Conservation (phyloP, 2,329 filamentous ascomycete genomes). For the Penicillium capsulatum region DNA sequence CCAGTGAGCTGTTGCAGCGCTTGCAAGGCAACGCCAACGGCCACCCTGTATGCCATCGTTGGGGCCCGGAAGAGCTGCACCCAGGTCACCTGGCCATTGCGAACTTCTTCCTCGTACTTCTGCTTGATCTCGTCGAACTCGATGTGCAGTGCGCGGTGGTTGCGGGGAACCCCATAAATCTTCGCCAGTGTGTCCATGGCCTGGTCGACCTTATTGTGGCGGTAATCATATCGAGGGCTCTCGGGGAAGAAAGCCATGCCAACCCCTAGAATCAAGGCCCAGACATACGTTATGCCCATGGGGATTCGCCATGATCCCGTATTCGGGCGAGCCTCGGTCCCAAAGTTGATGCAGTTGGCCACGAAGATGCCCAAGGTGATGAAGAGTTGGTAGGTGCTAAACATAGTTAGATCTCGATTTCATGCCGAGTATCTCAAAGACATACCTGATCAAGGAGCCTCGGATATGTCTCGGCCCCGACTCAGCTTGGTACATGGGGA, state of each 20-base stretch:
- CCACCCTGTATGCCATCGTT: slow-evolving; percentile 41
- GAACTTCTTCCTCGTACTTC: slow-evolving; percentile 53
- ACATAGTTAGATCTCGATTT: background rate
- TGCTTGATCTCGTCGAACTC: slow-evolving; percentile 55
- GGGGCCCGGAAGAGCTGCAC: slow-evolving; percentile 40
- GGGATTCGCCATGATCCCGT: slow-evolving; percentile 48
- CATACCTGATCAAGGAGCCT: slow-evolving; percentile 40
- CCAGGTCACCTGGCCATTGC: slow-evolving; percentile 33
- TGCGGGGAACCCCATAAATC: slow-evolving; percentile 51
- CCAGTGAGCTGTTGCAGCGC: slow-evolving; percentile 44
- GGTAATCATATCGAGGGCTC: slow-evolving; percentile 56
- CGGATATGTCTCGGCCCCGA: slow-evolving; percentile 44
- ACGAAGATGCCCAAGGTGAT: slow-evolving; percentile 47
- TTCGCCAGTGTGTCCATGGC: slow-evolving; percentile 51
- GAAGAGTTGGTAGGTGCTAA: slow-evolving; percentile 46
- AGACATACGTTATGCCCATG: slow-evolving; percentile 56
- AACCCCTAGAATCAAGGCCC: slow-evolving; percentile 51
- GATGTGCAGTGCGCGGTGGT: slow-evolving; percentile 50
- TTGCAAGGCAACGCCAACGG: slow-evolving; percentile 41
- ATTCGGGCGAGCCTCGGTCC: slow-evolving; percentile 31
- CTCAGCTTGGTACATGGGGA: slow-evolving; percentile 47
- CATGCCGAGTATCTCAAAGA: background rate
- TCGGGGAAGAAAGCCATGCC: slow-evolving; percentile 56
- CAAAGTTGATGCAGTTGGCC: slow-evolving; percentile 47
- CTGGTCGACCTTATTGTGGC: slow-evolving; percentile 50